phyloP scores from a whole-genome alignment of 805 yeast species.

The Saturnispora halmiae region DNA sequence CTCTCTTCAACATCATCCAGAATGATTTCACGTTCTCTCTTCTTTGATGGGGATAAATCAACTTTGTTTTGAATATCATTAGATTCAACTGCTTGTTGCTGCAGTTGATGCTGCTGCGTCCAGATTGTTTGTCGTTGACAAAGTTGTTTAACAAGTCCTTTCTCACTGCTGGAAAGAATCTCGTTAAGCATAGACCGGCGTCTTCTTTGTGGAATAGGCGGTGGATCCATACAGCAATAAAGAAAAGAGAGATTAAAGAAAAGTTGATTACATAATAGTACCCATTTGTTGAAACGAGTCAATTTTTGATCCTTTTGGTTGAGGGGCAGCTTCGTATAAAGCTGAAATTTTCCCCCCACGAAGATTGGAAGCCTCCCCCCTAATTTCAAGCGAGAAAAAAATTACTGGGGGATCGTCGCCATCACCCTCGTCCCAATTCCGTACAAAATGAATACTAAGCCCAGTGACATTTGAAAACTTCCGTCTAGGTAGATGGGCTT shows the following conservation, averaged over 20 bases:
- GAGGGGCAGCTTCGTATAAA: slow-evolving; percentile 83
- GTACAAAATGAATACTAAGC: slow-evolving; percentile 58
- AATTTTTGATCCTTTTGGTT: slow-evolving; percentile 54
- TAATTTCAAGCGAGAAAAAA: slow-evolving; percentile 62
- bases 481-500: slow-evolving; percentile 72
- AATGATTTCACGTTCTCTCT: neutral
- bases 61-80: neutral
- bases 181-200: neutral
- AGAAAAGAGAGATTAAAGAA: neutral
- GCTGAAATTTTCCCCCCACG: slow-evolving; percentile 64
- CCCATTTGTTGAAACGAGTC: neutral
- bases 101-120: neutral
- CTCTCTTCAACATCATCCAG: neutral
- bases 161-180: neutral
- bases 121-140: too few species aligned
- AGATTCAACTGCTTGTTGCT: neutral
- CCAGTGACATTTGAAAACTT: slow-evolving; percentile 60
- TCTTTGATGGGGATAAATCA: neutral
- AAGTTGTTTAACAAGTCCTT: neutral
- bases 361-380: slow-evolving; percentile 60
- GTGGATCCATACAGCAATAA: neutral
- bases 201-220: neutral
- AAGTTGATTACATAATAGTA: neutral
- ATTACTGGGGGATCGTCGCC: slow-evolving; percentile 34
- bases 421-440: slow-evolving; percentile 54